phyloP scores from a whole-genome alignment of 1,284 basidiomycete genomes.

The Malassezia vespertilionis region DNA sequence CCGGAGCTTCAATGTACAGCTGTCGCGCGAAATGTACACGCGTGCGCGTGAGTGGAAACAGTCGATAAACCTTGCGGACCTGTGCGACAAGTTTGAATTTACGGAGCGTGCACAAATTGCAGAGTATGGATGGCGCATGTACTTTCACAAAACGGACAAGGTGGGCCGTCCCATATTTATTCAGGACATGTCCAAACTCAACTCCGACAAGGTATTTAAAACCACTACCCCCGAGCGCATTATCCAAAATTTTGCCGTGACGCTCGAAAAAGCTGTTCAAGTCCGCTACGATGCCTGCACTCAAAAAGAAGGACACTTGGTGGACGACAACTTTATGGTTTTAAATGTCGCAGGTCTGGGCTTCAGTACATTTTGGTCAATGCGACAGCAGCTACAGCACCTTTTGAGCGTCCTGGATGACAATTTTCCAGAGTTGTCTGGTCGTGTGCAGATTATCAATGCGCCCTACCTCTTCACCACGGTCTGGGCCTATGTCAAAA shows the following conservation, averaged over 20 bases:
- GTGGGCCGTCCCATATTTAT: constrained; percentile 42
- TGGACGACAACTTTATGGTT: constrained; percentile 46
- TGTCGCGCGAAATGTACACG: constrained; percentile 33
- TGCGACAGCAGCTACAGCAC: constrained; percentile 38
- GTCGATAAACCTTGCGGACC: constrained; percentile 25
- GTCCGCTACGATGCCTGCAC: constrained; percentile 34
- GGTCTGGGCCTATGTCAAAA: constrained; percentile 40
- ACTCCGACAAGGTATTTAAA: constrained; percentile 25
- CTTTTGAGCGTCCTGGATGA: constrained; percentile 34
- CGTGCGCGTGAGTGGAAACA: constrained; percentile 37
- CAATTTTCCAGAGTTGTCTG: constrained; percentile 41
- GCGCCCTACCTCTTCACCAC: constrained; percentile 39
- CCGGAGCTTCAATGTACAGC: constrained; percentile 28
- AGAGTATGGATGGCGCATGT: constrained; percentile 41
- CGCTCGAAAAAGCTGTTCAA: constrained; percentile 36
- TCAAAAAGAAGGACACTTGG: constrained; percentile 20
- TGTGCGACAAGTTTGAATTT: constrained; percentile 28
- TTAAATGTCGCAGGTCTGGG: constrained; percentile 38
- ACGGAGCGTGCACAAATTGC: constrained; percentile 35
- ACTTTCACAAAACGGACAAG: constrained; percentile 41
- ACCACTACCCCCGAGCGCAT: constrained; percentile 36
- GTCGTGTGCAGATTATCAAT: constrained; percentile 45
- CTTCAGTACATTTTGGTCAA: constrained; percentile 38
- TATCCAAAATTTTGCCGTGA: constrained; percentile 40
- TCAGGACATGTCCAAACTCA: constrained; percentile 38